Conservation (phyloP, 2,329 filamentous ascomycete species). For the Alternaria infectoria region DNA sequence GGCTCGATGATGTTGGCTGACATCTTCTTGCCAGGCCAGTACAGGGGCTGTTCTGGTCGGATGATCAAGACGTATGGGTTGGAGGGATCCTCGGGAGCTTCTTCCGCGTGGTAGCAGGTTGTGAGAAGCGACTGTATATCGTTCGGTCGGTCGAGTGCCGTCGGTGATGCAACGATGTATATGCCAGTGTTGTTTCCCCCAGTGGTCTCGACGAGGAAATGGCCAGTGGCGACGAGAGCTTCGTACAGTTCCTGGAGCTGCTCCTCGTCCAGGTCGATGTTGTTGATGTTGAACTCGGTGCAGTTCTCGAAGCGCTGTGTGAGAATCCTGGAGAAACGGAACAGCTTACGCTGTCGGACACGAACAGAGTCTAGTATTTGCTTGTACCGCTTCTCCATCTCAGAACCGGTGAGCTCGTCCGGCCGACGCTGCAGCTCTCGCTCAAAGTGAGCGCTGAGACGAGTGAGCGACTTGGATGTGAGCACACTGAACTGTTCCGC, state of each 20-base stretch:
- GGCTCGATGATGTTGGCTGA: slow-evolving; percentile 75
- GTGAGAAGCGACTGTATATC: slow-evolving; percentile 87
- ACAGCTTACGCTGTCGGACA: slow-evolving; percentile 93
- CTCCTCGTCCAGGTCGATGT: slow-evolving; percentile 70
- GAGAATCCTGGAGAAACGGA: slow-evolving; percentile 89
- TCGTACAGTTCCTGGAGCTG: slow-evolving; percentile 79
- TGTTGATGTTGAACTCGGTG: slow-evolving; percentile 89
- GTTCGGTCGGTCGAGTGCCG: slow-evolving; percentile 74
- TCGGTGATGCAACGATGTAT: slow-evolving; percentile 83
- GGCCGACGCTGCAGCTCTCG: slow-evolving; percentile 84
- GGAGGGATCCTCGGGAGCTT: slow-evolving; percentile 72
- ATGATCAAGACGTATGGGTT: slow-evolving; percentile 88
- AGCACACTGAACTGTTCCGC: slow-evolving; percentile 95
- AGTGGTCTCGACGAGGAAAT: slow-evolving; percentile 80
- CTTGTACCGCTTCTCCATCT: slow-evolving; percentile 98
- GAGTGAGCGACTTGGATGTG: slow-evolving; percentile 88
- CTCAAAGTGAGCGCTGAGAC: slow-evolving; percentile 90
- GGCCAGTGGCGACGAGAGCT: slow-evolving; percentile 78
- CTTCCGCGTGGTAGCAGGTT: slow-evolving; percentile 74
- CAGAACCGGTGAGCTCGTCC: slow-evolving; percentile 76
- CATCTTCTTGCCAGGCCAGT: slow-evolving; percentile 82
- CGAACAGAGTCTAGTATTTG: slow-evolving; percentile 93
- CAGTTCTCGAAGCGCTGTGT: slow-evolving; percentile 96
- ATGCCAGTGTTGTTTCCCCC: slow-evolving; percentile 73
- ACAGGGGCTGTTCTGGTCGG: slow-evolving; percentile 76